A percentile compares a stretch with the other conserved stretches of the same genome.
These are phyloP conservation scores for Globisporangium solare DNA, from an alignment of 352 stramenopile species.

Conservation along the genomic window DNA sequence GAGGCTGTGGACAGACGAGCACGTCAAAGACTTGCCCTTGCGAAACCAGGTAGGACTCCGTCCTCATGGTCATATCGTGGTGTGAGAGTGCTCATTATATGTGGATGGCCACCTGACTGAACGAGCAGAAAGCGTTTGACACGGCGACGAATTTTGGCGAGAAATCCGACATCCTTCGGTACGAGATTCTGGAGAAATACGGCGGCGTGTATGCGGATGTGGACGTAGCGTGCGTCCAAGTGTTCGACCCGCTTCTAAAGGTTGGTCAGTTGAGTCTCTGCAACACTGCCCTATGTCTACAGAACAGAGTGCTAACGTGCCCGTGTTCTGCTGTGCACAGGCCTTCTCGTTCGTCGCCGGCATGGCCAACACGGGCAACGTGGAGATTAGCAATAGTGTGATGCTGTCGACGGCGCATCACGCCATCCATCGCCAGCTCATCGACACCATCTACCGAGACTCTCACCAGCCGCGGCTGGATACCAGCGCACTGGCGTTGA, in stretches of 20 bases:
- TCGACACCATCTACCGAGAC: slow-evolving; percentile 23
- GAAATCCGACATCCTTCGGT: slow-evolving; percentile 71
- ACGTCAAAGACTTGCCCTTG: slow-evolving; percentile 21
- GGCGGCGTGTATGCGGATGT: slow-evolving; percentile 71
- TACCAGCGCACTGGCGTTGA: slow-evolving; percentile 13
- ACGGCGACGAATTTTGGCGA: slow-evolving; percentile 56
- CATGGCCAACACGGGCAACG: slow-evolving; percentile 57
- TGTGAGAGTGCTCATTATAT: background rate
- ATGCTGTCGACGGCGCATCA: slow-evolving; percentile 28
- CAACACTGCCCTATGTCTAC: background rate
- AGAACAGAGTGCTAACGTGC: background rate
- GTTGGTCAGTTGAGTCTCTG: slow-evolving; percentile 9
- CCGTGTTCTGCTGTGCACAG: slow-evolving; percentile 7
- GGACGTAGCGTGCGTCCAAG: slow-evolving; percentile 55
- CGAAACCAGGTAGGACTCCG: slow-evolving; percentile 24
- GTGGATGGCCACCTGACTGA: slow-evolving; percentile 12
- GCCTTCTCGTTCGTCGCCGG: slow-evolving; percentile 46
- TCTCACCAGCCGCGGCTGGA: slow-evolving; percentile 16
- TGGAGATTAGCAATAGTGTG: slow-evolving; percentile 79
- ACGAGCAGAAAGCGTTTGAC: slow-evolving; percentile 29
- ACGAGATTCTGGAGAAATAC: slow-evolving; percentile 52
- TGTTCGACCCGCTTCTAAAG: slow-evolving; percentile 34
- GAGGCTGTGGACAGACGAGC: slow-evolving; percentile 48
- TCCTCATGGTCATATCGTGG: background rate
- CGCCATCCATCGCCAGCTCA: slow-evolving; percentile 26